phyloP scores from a whole-genome alignment of 1,284 basidiomycete genomes.

The Coriolopsis trogii region DNA sequence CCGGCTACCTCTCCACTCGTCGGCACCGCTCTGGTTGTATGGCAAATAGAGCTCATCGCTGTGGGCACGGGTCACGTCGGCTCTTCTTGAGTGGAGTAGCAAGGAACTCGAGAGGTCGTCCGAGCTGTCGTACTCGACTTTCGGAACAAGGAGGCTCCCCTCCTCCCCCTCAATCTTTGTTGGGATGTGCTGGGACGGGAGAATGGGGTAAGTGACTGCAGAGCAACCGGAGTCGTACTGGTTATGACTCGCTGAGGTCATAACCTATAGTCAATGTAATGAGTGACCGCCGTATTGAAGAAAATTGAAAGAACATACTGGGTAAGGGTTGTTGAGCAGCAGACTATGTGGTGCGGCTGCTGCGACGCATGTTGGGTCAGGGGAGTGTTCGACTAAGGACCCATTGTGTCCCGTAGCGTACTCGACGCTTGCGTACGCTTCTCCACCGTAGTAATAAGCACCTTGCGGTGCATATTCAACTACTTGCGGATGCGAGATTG shows the following conservation, averaged over 20 bases:
- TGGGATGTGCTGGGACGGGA: background rate
- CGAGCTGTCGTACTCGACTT: too few species aligned
- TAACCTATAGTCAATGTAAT: background rate
- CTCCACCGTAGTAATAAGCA: slow-evolving; percentile 12
- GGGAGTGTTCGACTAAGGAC: too few species aligned
- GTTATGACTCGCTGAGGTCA: background rate
- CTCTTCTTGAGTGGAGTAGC: too few species aligned
- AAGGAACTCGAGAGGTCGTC: too few species aligned
- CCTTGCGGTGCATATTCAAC: slow-evolving; percentile 17
- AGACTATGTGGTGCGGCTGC: slow-evolving; percentile 4
- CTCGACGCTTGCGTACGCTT: slow-evolving; percentile 6
- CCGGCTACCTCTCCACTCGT: too few species aligned
- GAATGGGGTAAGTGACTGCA: background rate
- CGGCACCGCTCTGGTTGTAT: too few species aligned
- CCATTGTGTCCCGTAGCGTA: slow-evolving; percentile 10
- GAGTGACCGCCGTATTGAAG: background rate
- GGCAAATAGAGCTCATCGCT: too few species aligned
- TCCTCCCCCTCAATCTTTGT: too few species aligned
- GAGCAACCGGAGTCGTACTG: too few species aligned
- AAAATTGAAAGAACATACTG: slow-evolving; percentile 5
- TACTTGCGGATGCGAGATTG: slow-evolving; percentile 15
- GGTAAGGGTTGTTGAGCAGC: slow-evolving; percentile 5
- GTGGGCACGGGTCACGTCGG: too few species aligned
- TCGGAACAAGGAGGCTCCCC: too few species aligned
- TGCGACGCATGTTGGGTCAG: background rate